Base-by-base conservation (phyloP, 139 green algal genomes). In the Mesotaenium endlicherianum region DNA sequence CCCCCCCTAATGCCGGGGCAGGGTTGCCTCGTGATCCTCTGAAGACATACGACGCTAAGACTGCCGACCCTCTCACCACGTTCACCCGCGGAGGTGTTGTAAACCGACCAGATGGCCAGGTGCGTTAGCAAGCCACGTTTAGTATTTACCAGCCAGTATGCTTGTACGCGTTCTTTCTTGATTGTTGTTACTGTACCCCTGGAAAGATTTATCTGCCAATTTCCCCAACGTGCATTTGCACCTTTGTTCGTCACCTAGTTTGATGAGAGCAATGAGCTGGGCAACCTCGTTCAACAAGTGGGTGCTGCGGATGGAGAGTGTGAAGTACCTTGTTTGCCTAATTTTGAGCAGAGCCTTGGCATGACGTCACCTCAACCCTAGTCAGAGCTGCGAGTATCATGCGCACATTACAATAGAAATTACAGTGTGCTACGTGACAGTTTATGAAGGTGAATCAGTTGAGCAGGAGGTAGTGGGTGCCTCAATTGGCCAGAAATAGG, bases 11-110 rank as follows among this genome's bases (percentile, higher is more conserved):
- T 36, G 40, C 14, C 14, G 79, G 79, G 42, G 79, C 47, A 38
- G 79, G 79, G 1, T 50, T 80, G 36, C 79, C 79, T 20, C 59
- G 79, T 1, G 50, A 85, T 6, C 79, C 79, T n/a, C 8, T 74
- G 30, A 81, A 71, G 57, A 81, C 74, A 43, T 85, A 70, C 41
- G 70, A 80, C 40, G 30, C 71, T 5, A 39, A 60, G n/a, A 79
- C 31, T 34, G n/a, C 41, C 2, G 79, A 85, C 64, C 64, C 64
- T 43, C 20, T 80, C 3, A 14, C 41, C 36, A 85, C 79, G 0
- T 85, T 80, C 43, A 80, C 79, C 16, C 60, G 79, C 2, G 79
- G 79, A 47, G 79, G 71, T 31, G 40, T 70, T 31, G 79, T 85
- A 31, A 47, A 60, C 36, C 34, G 67, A 20, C 36, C 39, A 0